Base-by-base conservation (phyloP, 2,329 filamentous ascomycete genomes). In the Penicillium griseofulvum region DNA sequence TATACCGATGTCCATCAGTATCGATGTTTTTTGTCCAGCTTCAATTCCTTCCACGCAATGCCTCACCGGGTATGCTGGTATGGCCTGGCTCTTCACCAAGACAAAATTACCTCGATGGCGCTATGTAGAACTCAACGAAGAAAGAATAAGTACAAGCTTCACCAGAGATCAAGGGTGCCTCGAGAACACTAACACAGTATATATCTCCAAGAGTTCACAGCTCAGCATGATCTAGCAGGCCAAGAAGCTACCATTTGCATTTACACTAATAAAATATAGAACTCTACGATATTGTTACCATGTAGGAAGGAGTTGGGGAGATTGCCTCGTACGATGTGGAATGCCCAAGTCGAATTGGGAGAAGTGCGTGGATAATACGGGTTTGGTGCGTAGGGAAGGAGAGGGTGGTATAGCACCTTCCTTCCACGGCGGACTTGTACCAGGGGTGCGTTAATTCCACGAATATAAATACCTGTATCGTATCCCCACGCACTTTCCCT, bases 1-100 rank as follows among this genome's bases (percentile, higher is more conserved):
- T 53, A 49, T 45, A 54, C 37, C 26, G 49, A 38, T 51, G 24
- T 41, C 28, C 16, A 36, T 60, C 43, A 22, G 53, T 52, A 54
- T 52, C 37, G 16, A 43, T 43, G 19, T 24, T 43, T 54, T 49
- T 45, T 24, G 9, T 33, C 17, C 2, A 16, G 14, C 2, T 31
- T 31, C 5, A 31, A 24, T 22, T 9, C 4, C 22, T 22, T 22
- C 4, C 22, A 14, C 29, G 9, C 8, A 33, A 9, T 24, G 12
- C 29, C 17, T 41, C 38, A 10, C 17, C 36, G 17, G 17, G 5
- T 17, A 44, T 31, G 28, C 29, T 33, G 24, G n/a, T 31, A 31
- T 14, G 14, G 14, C 17, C 28, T 45, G 14, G 14, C 12, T 24
- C 29, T 2, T 45, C 29, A 10, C 10, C 5, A 24, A 22, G 29